Evolutionary conservation across 345 rosid species (phyloP).

Genomic region (Salix suchowensis): DNA sequence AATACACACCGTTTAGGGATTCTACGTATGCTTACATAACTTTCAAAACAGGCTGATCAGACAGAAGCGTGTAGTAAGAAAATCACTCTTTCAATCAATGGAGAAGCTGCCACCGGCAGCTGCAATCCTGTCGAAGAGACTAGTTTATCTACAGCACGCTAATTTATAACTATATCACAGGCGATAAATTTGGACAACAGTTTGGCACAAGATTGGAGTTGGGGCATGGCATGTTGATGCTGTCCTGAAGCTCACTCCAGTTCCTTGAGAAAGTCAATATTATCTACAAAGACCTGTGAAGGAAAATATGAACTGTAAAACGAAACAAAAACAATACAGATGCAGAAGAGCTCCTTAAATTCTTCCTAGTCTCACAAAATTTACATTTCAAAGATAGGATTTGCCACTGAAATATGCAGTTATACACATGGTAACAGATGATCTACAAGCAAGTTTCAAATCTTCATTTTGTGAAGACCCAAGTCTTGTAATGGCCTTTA

Average conservation of each 20-base stretch:
- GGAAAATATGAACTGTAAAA: not conserved
- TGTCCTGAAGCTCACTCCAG: slow-evolving; percentile 55
- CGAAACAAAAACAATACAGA: not conserved
- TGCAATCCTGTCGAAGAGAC: not conserved
- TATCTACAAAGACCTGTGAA: slow-evolving; percentile 86
- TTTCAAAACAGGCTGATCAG: not conserved
- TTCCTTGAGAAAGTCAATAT: slow-evolving; percentile 81
- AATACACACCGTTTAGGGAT: not conserved
- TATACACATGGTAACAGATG: not conserved
- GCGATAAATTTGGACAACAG: slow-evolving; percentile 1
- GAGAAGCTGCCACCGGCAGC: slow-evolving; percentile 13
- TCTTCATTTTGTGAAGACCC: not conserved
- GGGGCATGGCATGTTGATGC: slow-evolving; percentile 7
- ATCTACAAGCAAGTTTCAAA: not conserved
- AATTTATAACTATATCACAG: not conserved
- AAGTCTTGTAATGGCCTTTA: not conserved
- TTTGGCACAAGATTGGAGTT: not conserved
- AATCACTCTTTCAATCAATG: not conserved
- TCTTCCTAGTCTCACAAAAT: not conserved
- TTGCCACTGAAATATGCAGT: not conserved
- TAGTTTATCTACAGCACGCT: slow-evolving; percentile 34
- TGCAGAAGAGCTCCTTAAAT: not conserved
- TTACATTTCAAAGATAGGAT: not conserved
- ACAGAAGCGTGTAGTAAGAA: not conserved
- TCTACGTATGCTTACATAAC: not conserved